These are phyloP conservation scores for Suillus alpinus DNA, from an alignment of 768 basidiomycete genomes.

Conservation along the genomic window DNA sequence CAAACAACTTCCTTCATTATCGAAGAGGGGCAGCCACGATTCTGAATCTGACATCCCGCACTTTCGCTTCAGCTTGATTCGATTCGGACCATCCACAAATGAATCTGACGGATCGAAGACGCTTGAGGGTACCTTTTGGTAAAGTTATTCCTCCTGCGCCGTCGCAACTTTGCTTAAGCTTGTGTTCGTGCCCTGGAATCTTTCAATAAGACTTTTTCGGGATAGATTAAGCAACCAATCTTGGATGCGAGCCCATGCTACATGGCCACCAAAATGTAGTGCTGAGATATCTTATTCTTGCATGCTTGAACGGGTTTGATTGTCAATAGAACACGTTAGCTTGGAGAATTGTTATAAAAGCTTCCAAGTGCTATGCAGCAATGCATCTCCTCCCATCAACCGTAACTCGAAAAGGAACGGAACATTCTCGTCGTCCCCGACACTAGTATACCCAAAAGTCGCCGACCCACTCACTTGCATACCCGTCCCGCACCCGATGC, in stretches of 20 bases:
- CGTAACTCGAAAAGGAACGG: constrained; percentile 20
- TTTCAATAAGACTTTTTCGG: constrained; percentile 31
- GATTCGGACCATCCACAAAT: neutral
- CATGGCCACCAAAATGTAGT: constrained; percentile 1
- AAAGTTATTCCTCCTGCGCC: constrained; percentile 14
- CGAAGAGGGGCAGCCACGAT: neutral
- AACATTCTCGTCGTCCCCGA: neutral
- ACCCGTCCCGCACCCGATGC: constrained; percentile 19
- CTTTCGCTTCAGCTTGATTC: constrained; percentile 1
- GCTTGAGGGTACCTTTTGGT: constrained; percentile 26
- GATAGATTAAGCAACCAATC: constrained; percentile 29
- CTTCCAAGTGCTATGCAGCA: neutral
- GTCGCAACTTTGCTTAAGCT: constrained; percentile 13
- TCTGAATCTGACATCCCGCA: neutral
- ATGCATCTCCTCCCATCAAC: constrained; percentile 14
- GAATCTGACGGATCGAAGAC: constrained; percentile 9
- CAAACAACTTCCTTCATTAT: neutral
- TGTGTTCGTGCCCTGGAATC: constrained; percentile 19
- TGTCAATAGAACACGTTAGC: constrained; percentile 19
- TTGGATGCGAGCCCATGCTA: constrained; percentile 12
- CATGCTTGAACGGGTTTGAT: constrained; percentile 6
- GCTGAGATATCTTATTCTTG: constrained; percentile 9
- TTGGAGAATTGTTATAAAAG: constrained; percentile 3
- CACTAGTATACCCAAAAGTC: neutral
- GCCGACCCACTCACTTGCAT: neutral